Conservation (phyloP, 805 yeast species). For the Ogataea polymorpha region DNA sequence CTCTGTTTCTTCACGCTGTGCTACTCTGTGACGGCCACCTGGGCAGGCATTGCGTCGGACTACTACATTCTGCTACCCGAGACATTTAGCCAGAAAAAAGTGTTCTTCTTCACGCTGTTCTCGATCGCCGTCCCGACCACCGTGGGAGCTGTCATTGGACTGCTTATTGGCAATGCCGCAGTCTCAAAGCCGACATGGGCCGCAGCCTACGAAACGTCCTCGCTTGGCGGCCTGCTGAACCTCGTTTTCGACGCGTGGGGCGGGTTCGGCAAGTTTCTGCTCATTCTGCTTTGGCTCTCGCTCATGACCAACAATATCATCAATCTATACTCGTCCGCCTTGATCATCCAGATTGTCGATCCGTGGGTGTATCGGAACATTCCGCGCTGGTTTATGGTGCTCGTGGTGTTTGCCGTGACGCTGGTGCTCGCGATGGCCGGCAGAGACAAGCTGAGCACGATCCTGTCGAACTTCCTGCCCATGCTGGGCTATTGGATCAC, state of each 20-base stretch:
- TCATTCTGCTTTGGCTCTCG: slow-evolving; percentile 67
- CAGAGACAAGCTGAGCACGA: slow-evolving; percentile 63
- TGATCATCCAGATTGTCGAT: slow-evolving; percentile 68
- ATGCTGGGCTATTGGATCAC: slow-evolving; percentile 92
- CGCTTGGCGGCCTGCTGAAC: slow-evolving; percentile 74
- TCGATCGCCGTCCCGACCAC: slow-evolving; percentile 70
- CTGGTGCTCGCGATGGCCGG: slow-evolving; percentile 76
- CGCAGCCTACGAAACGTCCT: slow-evolving; percentile 50
- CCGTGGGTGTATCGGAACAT: slow-evolving; percentile 46
- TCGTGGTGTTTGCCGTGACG: slow-evolving; percentile 59
- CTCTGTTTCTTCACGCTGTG: slow-evolving; percentile 68
- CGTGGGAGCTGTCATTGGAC: slow-evolving; percentile 72
- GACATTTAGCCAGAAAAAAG: slow-evolving; percentile 50
- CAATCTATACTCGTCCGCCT: slow-evolving; percentile 78
- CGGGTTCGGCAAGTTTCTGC: slow-evolving; percentile 73
- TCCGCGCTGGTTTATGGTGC: slow-evolving; percentile 78
- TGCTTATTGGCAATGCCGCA: slow-evolving; percentile 68
- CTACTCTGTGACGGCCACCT: slow-evolving; percentile 78
- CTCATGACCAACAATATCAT: slow-evolving; percentile 78
- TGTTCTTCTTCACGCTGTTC: slow-evolving; percentile 60
- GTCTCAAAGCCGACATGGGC: slow-evolving; percentile 54
- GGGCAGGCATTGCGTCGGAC: slow-evolving; percentile 88
- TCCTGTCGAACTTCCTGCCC: slow-evolving; percentile 78
- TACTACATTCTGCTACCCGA: slow-evolving; percentile 82
- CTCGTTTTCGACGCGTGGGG: slow-evolving; percentile 68